A percentile compares a stretch with the other conserved stretches of the same genome.
Evolutionary conservation across 768 basidiomycete species (phyloP).

Genomic region (Auricularia sp.): DNA sequence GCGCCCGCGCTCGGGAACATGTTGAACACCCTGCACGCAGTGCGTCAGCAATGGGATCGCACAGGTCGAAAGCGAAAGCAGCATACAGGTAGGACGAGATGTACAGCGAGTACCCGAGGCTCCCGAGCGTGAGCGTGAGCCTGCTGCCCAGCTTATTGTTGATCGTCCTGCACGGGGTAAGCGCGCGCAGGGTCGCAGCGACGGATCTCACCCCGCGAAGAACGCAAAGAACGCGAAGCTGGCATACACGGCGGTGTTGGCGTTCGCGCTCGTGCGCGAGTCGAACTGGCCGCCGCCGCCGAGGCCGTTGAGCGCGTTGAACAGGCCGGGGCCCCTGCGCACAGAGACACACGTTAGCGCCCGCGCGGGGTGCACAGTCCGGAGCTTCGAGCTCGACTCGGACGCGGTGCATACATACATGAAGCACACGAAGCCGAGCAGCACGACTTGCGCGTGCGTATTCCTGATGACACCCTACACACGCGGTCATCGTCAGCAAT

Average conservation of each 20-base stretch:
- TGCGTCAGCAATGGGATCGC: neutral
- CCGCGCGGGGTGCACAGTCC: neutral
- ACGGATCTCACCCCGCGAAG: constrained; percentile 51
- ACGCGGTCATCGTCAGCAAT: constrained; percentile 21
- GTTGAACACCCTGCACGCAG: constrained; percentile 44
- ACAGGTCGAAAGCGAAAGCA: neutral
- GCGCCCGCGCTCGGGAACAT: constrained; percentile 49
- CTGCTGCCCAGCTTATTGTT: constrained; percentile 76
- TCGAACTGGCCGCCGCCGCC: constrained; percentile 72
- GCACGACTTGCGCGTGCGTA: constrained; percentile 44
- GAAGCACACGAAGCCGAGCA: constrained; percentile 63
- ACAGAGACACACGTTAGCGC: neutral
- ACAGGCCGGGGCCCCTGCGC: constrained; percentile 41
- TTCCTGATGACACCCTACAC: constrained; percentile 33
- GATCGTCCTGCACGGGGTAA: constrained; percentile 39
- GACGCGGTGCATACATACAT: constrained; percentile 11
- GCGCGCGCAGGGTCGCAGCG: neutral
- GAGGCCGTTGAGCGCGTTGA: constrained; percentile 70
- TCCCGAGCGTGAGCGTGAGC: constrained; percentile 63
- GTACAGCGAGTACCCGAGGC: constrained; percentile 65
- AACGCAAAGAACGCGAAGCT: constrained; percentile 53
- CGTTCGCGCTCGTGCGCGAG: constrained; percentile 53
- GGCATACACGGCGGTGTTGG: constrained; percentile 57
- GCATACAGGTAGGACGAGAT: constrained; percentile 63
- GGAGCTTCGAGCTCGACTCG: neutral